Evolutionary conservation across 345 rosid species (phyloP).

Genomic region (Trapa incisa): DNA sequence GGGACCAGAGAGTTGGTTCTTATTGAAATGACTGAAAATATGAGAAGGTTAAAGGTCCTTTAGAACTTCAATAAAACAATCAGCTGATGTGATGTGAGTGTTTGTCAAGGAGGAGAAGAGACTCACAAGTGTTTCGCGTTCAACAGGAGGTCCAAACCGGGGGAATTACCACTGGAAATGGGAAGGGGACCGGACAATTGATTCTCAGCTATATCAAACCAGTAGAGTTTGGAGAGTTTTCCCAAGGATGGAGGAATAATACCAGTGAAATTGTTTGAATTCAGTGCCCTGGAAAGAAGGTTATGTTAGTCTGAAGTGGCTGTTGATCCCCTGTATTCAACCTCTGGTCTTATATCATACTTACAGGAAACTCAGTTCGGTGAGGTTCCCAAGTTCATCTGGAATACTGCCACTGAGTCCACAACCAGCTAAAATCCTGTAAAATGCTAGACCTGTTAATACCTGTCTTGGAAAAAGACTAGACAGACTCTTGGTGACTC

Average conservation of each 20-base stretch:
- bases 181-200: slow-evolving; percentile 74
- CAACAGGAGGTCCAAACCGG: slow-evolving; percentile 73
- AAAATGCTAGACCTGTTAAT: slow-evolving; percentile 1
- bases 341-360: neutral
- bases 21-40: slow-evolving; percentile 77
- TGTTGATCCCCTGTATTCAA: neutral
- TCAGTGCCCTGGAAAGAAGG: slow-evolving; percentile 59
- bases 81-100: neutral
- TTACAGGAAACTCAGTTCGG: slow-evolving; percentile 81
- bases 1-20: slow-evolving; percentile 83
- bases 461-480: neutral
- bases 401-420: slow-evolving; percentile 75
- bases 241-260: slow-evolving; percentile 71
- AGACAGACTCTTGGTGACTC: neutral
- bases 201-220: slow-evolving; percentile 91
- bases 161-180: slow-evolving; percentile 37
- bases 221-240: slow-evolving; percentile 68
- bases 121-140: slow-evolving; percentile 92
- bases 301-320: slow-evolving; percentile 1
- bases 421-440: slow-evolving; percentile 83
- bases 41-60: neutral
- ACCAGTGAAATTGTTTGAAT: slow-evolving; percentile 82
- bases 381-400: slow-evolving; percentile 68
- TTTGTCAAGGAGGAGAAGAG: neutral
- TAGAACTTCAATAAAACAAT: neutral